Percentiles rank a stretch among this genome's conserved stretches.
Conservation (phyloP, 2,329 filamentous ascomycete genomes). For the Diaporthe aspalathi region DNA sequence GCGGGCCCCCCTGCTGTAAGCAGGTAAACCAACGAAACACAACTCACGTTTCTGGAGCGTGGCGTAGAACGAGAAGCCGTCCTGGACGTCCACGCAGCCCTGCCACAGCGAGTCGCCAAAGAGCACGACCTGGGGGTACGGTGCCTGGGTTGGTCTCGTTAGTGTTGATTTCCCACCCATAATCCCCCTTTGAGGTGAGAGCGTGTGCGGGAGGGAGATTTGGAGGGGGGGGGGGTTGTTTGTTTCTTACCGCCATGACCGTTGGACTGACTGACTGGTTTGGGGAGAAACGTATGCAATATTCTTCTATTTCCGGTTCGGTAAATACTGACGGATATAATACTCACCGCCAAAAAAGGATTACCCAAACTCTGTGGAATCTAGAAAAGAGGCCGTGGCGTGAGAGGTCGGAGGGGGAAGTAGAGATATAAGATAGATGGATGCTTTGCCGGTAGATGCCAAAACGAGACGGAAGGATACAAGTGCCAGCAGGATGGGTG, state of each 20-base stretch:
- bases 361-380: not conserved
- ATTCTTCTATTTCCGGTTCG: not conserved
- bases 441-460: too few species aligned
- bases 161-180: too few species aligned
- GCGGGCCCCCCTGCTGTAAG: too few species aligned
- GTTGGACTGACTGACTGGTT: not conserved
- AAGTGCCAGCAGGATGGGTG: too few species aligned
- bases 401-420: too few species aligned
- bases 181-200: not conserved
- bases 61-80: slow-evolving; percentile 80
- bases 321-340: not conserved
- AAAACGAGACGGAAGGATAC: too few species aligned
- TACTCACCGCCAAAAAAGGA: not conserved
- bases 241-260: slow-evolving; percentile 35
- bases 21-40: not conserved
- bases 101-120: slow-evolving; percentile 94
- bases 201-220: not conserved
- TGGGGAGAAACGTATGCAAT: not conserved
- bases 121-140: slow-evolving; percentile 81
- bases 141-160: slow-evolving; percentile 49
- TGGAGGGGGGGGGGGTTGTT: too few species aligned
- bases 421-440: too few species aligned
- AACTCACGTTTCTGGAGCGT: slow-evolving; percentile 76
- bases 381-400: not conserved
- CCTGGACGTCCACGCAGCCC: slow-evolving; percentile 66